Evolutionary conservation across 1,139 yeast genomes (phyloP), one percentile per base, ranked within the genome.

Genomic region (Meyerozyma sp.): DNA sequence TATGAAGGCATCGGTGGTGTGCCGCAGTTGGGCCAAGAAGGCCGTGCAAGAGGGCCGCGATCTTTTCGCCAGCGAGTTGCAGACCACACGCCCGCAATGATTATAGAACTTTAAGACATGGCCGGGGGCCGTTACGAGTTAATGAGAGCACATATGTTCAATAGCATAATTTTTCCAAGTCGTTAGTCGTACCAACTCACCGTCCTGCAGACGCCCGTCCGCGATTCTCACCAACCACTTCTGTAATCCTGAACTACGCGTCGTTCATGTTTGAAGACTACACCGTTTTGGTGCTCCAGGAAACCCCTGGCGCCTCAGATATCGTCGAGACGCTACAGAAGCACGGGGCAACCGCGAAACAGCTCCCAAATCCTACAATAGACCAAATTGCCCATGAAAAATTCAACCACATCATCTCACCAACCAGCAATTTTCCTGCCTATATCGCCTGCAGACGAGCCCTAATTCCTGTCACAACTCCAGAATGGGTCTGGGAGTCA

Each of bases 1-100:
- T 61, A 84, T 93, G 88, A 88, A 88, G 64, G 97, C 95, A 26
- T 84, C 95, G 44, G 78, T 88, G 28, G 73, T 88, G 49, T 89
- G 96, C 50, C 81, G 96, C 57, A 86, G 84, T 59, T 91, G 97
- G 97, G 96, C 95, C 43, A 84, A 85, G 63, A 75, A 78, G 54
- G 68, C 76, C 44, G 65, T 67, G 13, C 37, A 29, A 16, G 37
- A 34, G 14, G 37, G 37, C 37, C 37, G 37, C 16, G 37, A 34
- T 18, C 26, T 34, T n/a, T 34, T 34, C 16, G 37, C 37, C 25
- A 21, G 26, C 26, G 37, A 34, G 14, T 20, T 34, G 37, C 26
- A 18, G 37, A 34, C 37, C 5, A 34, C 26, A 11, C 25, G 26
- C 13, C 37, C 37, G 26, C 37, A 34, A 21, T 34, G 37, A 34